A percentile compares a stretch with the other conserved stretches of the same genome.
These are phyloP conservation scores for Ramaria sp. DNA, from an alignment of 768 basidiomycete genomes.

Conservation along the genomic window DNA sequence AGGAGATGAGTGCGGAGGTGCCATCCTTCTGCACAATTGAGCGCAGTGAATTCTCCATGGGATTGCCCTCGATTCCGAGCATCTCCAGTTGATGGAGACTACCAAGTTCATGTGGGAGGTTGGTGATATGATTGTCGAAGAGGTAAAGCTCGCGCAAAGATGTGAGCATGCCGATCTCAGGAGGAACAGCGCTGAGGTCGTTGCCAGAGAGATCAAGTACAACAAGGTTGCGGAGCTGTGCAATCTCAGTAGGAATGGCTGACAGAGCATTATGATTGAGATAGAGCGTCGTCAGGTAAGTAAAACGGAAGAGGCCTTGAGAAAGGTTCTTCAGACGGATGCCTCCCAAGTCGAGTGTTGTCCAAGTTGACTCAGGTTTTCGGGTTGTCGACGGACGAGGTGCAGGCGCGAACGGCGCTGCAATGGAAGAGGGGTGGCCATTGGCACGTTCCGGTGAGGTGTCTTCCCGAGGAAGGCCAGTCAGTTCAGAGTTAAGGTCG, in stretches of 20 bases:
- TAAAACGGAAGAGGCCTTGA: conserved; percentile 69
- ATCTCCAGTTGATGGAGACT: conserved; percentile 87
- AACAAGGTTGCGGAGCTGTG: conserved; percentile 75
- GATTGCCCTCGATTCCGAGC: conserved; percentile 95
- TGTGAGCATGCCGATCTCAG: conserved; percentile 85
- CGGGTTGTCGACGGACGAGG: conserved; percentile 53
- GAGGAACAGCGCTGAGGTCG: conserved; percentile 62
- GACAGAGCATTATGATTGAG: conserved; percentile 90
- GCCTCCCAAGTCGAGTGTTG: conserved; percentile 91
- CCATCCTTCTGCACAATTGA: conserved; percentile 88
- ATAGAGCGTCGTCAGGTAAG: conserved; percentile 90
- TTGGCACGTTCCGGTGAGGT: conserved; percentile 4
- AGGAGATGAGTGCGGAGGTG: conserved; percentile 78
- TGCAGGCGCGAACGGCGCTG: conserved; percentile 59
- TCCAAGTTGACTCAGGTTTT: conserved; percentile 76
- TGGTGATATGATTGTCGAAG: conserved; percentile 89
- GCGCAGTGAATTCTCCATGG: conserved; percentile 68
- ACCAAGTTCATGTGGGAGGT: conserved; percentile 80
- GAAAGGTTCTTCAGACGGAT: conserved; percentile 88
- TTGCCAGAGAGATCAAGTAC: conserved; percentile 90
- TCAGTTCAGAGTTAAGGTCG: conserved; percentile 2
- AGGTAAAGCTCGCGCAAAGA: conserved; percentile 85
- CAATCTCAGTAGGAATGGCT: conserved; percentile 70
- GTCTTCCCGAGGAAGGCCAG: background rate
- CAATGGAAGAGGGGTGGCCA: conserved; percentile 38